Base-by-base conservation (phyloP, 129 eudicot species). In the Helianthus tuberosus region DNA sequence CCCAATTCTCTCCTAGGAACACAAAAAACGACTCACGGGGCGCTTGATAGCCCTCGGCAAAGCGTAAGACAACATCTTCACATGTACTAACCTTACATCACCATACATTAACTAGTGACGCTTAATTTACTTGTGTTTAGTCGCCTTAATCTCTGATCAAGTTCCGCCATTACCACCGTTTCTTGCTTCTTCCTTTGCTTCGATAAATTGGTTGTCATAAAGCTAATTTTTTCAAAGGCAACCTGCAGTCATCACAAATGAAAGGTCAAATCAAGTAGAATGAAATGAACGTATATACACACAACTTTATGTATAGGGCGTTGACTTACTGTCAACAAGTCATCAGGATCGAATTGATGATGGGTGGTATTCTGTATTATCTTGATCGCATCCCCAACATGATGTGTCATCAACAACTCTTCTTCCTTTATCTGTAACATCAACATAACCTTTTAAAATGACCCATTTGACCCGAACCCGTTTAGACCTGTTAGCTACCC, bases 151-250 rank as follows among this genome's bases (percentile, higher is more conserved):
- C 98, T 89, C 79, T 89, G 89, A 81, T 93, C 92, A 75, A 93
- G 96, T 79, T 89, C 96, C 59, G 92, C 96, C 98, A 87, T 86
- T 6, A 93, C 98, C 13, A 87, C 98, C 14, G 98, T 86, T 79
- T 93, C 96, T 77, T 93, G 98, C 89, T 93, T 93, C 71, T 93
- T 93, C 86, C 98, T 83, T 71, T 93, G 92, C 87, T 89, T 93
- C 36, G 98, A 89, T 84, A 93, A 75, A 55, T 76, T 86, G 29
- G 84, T 89, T 52, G 90, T 90, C 95, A 90, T 86, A 14, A 84
- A 88, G 69, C 90, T 90, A 20, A 86, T 83, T 74, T 88, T 79
- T 41, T 93, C 98, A 44, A 93, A 93, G 13, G 98, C 96, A 64
- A 93, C 90, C 98, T 93, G 81, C 73, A 32, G 46, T 35, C 73